Evolutionary conservation across 1,284 basidiomycete species (phyloP).

Genomic region (Grifola frondosa): DNA sequence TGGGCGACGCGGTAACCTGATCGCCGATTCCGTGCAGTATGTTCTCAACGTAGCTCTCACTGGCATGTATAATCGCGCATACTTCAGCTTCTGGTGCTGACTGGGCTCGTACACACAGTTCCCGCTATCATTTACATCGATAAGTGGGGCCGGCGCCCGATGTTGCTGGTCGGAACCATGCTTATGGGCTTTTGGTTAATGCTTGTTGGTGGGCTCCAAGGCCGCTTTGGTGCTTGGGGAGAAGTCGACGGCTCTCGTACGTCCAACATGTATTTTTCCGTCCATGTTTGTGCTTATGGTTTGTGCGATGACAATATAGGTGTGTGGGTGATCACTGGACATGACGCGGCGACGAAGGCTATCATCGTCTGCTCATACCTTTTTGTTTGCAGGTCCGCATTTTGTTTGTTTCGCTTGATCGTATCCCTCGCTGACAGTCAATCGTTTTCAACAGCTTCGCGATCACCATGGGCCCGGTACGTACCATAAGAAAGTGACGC

Average conservation of each 20-base stretch:
- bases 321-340: constrained; percentile 62
- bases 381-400: constrained; percentile 54
- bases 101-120: constrained; percentile 28
- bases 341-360: constrained; percentile 58
- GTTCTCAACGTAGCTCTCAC: constrained; percentile 74
- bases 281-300: background rate
- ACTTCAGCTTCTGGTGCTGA: background rate
- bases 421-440: background rate
- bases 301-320: constrained; percentile 10
- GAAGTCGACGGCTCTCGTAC: constrained; percentile 36
- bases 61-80: constrained; percentile 18
- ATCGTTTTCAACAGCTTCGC: constrained; percentile 63
- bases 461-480: constrained; percentile 74
- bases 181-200: constrained; percentile 76
- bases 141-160: constrained; percentile 76
- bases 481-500: background rate
- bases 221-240: constrained; percentile 64
- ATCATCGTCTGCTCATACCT: constrained; percentile 78
- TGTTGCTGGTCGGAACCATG: constrained; percentile 63
- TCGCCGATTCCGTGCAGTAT: constrained; percentile 78
- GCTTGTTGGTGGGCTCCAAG: constrained; percentile 76
- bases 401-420: background rate
- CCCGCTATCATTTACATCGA: constrained; percentile 79
- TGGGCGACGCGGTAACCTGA: constrained; percentile 66
- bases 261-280: constrained; percentile 7